phyloP scores from a whole-genome alignment of 345 rosid species.

The Murraya koenigii region DNA sequence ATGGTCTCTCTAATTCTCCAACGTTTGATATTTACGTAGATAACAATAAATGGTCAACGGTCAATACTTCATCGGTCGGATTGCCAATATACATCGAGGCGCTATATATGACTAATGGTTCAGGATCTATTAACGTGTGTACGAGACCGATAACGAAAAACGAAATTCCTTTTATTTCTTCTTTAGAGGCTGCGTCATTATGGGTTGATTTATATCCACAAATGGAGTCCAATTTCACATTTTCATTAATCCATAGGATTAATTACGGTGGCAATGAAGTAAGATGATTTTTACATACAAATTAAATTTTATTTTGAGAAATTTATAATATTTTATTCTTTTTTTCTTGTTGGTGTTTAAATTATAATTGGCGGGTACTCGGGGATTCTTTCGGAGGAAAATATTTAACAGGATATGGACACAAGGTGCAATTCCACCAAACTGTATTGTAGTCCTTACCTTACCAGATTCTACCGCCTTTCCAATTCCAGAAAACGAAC shows the following conservation, averaged over 20 bases:
- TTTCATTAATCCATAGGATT: constrained; percentile 10
- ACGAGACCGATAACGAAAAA: constrained; percentile 3
- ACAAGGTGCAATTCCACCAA: constrained; percentile 8
- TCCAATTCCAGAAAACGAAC: no score
- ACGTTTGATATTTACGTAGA: constrained; percentile 17
- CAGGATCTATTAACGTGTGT: constrained; percentile 8
- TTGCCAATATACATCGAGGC: constrained; percentile 8
- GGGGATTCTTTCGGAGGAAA: not conserved
- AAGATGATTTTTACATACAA: not conserved
- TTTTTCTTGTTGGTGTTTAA: not conserved
- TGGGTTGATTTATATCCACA: not conserved
- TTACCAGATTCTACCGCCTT: no score
- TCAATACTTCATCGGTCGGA: not conserved
- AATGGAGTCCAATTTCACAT: constrained; percentile 1
- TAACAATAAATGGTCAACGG: constrained; percentile 21
- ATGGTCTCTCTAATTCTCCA: constrained; percentile 14
- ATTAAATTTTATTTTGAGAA: not conserved
- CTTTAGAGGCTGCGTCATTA: not conserved
- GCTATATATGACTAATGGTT: not conserved
- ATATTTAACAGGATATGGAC: constrained; percentile 21
- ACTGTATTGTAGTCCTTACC: not conserved
- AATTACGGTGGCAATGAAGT: constrained; percentile 18
- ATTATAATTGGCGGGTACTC: not conserved
- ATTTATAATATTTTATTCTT: no score
- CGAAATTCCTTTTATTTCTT: constrained; percentile 14